Base-by-base conservation (phyloP, 2,329 filamentous ascomycete genomes). In the Leptographium lundbergii region DNA sequence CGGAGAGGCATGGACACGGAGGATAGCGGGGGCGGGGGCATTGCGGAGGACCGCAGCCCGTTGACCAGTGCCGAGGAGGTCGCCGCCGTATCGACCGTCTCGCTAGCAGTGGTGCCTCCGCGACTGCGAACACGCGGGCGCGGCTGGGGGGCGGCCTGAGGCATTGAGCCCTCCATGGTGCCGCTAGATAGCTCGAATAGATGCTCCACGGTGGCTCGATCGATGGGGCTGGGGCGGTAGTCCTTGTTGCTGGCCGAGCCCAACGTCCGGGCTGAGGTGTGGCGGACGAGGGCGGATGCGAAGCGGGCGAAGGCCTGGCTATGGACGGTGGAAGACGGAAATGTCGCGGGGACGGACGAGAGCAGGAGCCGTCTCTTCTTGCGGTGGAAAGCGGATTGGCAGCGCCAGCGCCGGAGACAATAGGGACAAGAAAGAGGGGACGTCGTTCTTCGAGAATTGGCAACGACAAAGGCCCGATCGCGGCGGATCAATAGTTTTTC, bases 401-500 rank as follows among this genome's bases (percentile, higher is more conserved):
- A 67, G 65, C 64, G 64, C 61, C 61, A 60, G 64, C 65, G 66
- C 63, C 63, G 64, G 68, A 72, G 69, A 70, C 72, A 69, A 69
- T 54, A 57, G 17, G 22, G 32, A 56, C 58, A 53, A 53, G 59
- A 63, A 62, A 67, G 69, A 71, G 63, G 67, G 60, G 61, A 65
- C 64, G 67, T 70, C 66, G 71, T 70, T 68, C 73, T 73, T 71
- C 71, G 63, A 14, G 61, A 55, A 34, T 50, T 74, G 68, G 74
- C 69, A 67, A 72, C 70, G 69, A 73, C 71, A 66, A 74, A 68
- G 61, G 73, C 72, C 72, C 71, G 74, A 66, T 72, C 63, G 56
- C 68, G 64, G 64, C 72, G 71, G 61, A 70, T 72, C 64, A 76
- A 67, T 63, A 72, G 72, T 64, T 70, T 68, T 64, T 78, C 73